These are phyloP conservation scores for Breviolum minutum DNA, from an alignment of 73 alveolate species.

Conservation along the genomic window DNA sequence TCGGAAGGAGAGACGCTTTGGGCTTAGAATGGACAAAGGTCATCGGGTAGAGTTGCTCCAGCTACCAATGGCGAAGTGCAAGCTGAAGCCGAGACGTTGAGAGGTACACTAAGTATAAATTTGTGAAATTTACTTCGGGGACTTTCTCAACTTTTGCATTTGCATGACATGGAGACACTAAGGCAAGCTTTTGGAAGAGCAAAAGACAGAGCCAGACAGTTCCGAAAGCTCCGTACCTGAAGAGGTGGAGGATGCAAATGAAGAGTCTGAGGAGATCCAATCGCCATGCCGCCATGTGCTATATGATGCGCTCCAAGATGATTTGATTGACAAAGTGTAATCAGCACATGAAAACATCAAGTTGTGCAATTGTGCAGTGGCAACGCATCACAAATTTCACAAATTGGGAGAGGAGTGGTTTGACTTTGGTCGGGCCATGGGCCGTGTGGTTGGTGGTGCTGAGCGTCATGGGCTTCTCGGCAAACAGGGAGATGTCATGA, in stretches of 20 bases:
- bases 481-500: neutral
- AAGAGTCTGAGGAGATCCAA: too few species aligned
- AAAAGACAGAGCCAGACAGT: neutral
- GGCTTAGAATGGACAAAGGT: neutral
- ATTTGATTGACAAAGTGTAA: too few species aligned
- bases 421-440: conserved; percentile 49
- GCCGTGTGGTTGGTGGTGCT: conserved; percentile 74
- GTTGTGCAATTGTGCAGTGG: neutral
- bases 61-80: too few species aligned
- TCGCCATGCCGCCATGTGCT: too few species aligned
- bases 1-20: neutral
- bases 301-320: too few species aligned
- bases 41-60: too few species aligned
- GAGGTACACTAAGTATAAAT: too few species aligned
- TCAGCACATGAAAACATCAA: too few species aligned
- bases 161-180: neutral
- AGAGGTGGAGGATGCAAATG: too few species aligned
- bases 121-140: too few species aligned
- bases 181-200: conserved; percentile 24
- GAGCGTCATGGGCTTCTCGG: conserved; percentile 71
- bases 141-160: too few species aligned
- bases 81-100: too few species aligned
- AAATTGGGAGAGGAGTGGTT: conserved; percentile 17
- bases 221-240: neutral
- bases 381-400: neutral